Evolutionary conservation across 1,139 yeast genomes (phyloP), one percentile per base, ranked within the genome.

Genomic region (Blastobotrys buckinghamii): DNA sequence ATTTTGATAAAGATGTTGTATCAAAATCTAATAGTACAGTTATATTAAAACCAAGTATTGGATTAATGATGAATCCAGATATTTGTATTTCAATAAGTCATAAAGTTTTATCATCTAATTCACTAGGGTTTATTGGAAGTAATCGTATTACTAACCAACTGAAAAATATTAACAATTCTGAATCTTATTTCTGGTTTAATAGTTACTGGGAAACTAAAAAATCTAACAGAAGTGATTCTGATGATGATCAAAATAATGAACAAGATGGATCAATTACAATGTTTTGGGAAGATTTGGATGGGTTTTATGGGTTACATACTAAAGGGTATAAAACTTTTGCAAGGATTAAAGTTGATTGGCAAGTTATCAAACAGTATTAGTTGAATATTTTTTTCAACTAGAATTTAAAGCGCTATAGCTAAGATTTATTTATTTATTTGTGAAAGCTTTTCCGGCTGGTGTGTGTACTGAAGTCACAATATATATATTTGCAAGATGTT

Each of bases 221-320:
- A 22, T 5, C 4, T 22, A 22, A 22, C 7, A n/a, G n/a, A n/a
- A n/a, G n/a, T n/a, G n/a, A n/a, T n/a, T n/a, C n/a, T n/a, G n/a
- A n/a, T n/a, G n/a, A n/a, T n/a, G n/a, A n/a, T n/a, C 44, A 51
- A 19, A 47, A 47, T 1, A 54, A 53, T 2, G 50, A 48, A 19
- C 45, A 49, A 29, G 47, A 53, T 35, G 60, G 66, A 40, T 48
- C 59, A 34, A 59, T 64, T 39, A 49, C 52, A 8, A 59, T 69
- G 3, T 45, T 51, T 6, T 84, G 90, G 94, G 70, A 71, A 2
- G 75, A 79, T 1, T 66, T 84, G 53, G 96, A 88, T 60, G 96
- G 96, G 0, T 74, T 73, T 56, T 75, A 74, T 53, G 96, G 95
- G 0, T 72, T 81, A 0, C 58, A 62, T 15, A 70, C 71, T 44